Evolutionary conservation across 257 asterid genomes (phyloP).

Genomic region (Dorcoceras hygrometricum): DNA sequence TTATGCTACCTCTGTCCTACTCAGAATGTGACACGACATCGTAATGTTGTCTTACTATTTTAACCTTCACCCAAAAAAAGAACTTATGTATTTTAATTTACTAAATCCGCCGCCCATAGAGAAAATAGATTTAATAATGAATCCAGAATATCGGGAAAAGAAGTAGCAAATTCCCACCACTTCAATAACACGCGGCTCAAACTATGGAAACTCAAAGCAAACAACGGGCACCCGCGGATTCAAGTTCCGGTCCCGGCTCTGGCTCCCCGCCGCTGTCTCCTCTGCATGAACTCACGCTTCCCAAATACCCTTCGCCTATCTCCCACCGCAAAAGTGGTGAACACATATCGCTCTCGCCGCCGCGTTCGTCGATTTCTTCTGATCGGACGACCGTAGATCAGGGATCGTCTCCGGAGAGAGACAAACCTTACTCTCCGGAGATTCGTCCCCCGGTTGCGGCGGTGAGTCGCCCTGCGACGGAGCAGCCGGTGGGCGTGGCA

Average conservation of each 20-base stretch:
- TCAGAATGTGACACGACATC: no score
- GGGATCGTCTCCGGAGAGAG: slow-evolving; percentile 39
- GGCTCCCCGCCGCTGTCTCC: not conserved
- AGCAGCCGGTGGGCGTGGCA: slow-evolving; percentile 30
- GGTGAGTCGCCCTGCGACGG: slow-evolving; percentile 28
- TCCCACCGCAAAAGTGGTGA: slow-evolving; percentile 1
- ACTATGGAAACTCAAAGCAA: slow-evolving; percentile 30
- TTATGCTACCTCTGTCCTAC: no score
- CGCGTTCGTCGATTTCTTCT: slow-evolving; percentile 48
- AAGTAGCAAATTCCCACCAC: no score
- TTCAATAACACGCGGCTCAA: not conserved
- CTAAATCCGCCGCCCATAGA: no score
- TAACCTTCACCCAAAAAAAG: no score
- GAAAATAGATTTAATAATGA: no score
- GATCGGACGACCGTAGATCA: slow-evolving; percentile 35
- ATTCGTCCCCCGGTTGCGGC: slow-evolving; percentile 28
- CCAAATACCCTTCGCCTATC: not conserved
- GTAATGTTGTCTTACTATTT: no score
- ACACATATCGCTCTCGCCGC: slow-evolving; percentile 24
- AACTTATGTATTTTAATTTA: no score
- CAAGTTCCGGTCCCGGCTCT: slow-evolving; percentile 5
- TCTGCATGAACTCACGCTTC: slow-evolving; percentile 15
- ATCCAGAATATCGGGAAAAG: no score
- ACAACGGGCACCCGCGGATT: slow-evolving; percentile 19
- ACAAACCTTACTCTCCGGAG: slow-evolving; percentile 25